Base-by-base conservation (phyloP, 78 protist species). In the Dictyostelium purpureum region DNA sequence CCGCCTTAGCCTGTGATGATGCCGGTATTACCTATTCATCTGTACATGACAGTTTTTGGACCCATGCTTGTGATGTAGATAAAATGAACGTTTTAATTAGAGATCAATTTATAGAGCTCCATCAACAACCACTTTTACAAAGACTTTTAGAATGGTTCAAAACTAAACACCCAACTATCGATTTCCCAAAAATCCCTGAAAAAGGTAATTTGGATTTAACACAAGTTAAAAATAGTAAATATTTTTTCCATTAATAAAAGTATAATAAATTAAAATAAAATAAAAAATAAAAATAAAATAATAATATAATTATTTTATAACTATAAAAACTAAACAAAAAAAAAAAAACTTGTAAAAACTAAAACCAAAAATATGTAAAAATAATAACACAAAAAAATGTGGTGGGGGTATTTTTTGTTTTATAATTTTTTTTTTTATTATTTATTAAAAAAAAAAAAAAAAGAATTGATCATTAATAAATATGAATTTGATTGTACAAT, bases 41-140 rank as follows among this genome's bases (percentile, higher is more conserved):
- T 0, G 99, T 98, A 26, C 99, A 98, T 88, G 99, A 98, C 79
- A 75, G 94, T 14, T 98, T 33, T 96, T 98, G 99, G 99, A 94
- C 98, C 4, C 99, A 98, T 77, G 98, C 99, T 1, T 16, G 78
- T 14, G 51, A 61, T 31, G 37, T 93, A 26, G 96, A 87, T 24
- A 4, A 1, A 18, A 76, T 98, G 95, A 76, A 49, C 87, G 6
- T 1, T 5, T 12, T 93, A 11, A 56, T 97, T 63, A 82, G 99
- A 28, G 90, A 96, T 28, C 63, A 75, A 79, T 97, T 98, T 56
- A 66, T 97, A 24, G 89, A 82, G 19, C 76, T 96, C n/a, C 97
- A 96, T 95, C 9, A 47, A 38, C 95, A 56, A 45, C 95, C 96
- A 18, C 10, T 94, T 21, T 45, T 96, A 56, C 57, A 87, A 19